Conservation (phyloP, 1,284 basidiomycete genomes). For the Marasmius fiardii region DNA sequence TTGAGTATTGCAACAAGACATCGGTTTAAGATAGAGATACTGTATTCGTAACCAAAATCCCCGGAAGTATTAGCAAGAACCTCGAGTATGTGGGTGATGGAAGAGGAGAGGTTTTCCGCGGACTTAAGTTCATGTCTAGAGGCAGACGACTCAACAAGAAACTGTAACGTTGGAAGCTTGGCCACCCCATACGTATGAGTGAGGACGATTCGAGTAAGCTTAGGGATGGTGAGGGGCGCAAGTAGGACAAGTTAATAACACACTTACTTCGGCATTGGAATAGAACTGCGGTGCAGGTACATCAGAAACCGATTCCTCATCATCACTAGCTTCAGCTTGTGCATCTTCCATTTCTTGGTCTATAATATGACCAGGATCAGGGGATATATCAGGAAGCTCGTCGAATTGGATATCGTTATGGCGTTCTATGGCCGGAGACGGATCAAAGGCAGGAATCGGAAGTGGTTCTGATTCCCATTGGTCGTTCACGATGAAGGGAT, state of each 20-base stretch:
- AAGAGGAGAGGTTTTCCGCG: slow-evolving; percentile 33
- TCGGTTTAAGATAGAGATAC: slow-evolving; percentile 29
- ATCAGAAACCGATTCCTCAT: slow-evolving; percentile 20
- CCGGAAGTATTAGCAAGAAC: slow-evolving; percentile 40
- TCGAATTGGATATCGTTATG: background rate
- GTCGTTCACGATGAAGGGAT: too few species aligned
- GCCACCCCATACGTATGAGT: slow-evolving; percentile 44
- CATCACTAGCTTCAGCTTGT: slow-evolving; percentile 17
- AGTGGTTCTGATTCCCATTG: too few species aligned
- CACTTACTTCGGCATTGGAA: slow-evolving; percentile 54
- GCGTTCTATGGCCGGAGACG: too few species aligned
- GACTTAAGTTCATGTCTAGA: slow-evolving; percentile 26
- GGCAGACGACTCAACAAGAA: slow-evolving; percentile 41
- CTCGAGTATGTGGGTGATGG: slow-evolving; percentile 44
- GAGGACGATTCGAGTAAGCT: slow-evolving; percentile 60
- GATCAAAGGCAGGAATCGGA: too few species aligned
- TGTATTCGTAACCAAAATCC: slow-evolving; percentile 29
- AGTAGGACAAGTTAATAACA: background rate
- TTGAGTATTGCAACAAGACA: slow-evolving; percentile 36
- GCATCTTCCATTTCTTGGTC: slow-evolving; percentile 16
- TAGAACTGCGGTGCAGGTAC: slow-evolving; percentile 36
- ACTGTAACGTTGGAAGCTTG: slow-evolving; percentile 49
- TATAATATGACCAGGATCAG: background rate
- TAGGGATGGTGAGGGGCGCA: background rate
- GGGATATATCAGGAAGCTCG: background rate